Evolutionary conservation across 495 filamentous ascomycete genomes (phyloP).

Genomic region (Penicillium bovifimosum): DNA sequence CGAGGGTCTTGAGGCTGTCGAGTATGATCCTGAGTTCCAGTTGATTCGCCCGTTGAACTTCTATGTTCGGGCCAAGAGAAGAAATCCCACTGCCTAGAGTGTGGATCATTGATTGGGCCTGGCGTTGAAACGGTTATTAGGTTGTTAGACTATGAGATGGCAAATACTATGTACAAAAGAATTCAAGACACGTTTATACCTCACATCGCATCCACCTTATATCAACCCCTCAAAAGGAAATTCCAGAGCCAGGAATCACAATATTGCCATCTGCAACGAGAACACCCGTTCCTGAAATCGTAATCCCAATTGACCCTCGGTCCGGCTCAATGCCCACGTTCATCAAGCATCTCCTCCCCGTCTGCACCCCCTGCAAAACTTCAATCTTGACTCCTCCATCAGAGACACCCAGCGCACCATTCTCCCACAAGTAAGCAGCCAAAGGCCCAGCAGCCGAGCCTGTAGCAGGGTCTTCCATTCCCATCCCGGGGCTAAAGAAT

Average conservation of each 20-base stretch:
- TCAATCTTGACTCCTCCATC: neutral
- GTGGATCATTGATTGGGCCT: neutral
- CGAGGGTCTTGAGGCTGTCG: slow-evolving; percentile 36
- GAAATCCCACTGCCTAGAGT: neutral
- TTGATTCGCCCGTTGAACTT: slow-evolving; percentile 50
- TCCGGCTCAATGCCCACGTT: neutral
- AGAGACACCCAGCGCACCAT: neutral
- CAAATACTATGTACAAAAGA: neutral
- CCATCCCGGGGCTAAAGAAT: slow-evolving; percentile 17
- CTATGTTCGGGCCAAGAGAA: slow-evolving; percentile 40
- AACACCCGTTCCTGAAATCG: neutral
- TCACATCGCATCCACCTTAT: neutral
- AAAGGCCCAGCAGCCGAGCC: slow-evolving; percentile 1
- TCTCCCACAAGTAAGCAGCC: slow-evolving; percentile 1
- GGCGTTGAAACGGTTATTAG: neutral
- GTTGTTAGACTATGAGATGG: neutral
- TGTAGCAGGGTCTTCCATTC: slow-evolving; percentile 12
- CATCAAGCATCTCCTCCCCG: slow-evolving; percentile 1
- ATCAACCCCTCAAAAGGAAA: neutral
- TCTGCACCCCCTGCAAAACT: neutral
- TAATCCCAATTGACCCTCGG: neutral
- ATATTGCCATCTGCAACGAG: neutral
- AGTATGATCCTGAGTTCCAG: slow-evolving; percentile 54
- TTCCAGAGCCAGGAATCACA: neutral
- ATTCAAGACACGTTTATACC: neutral